phyloP scores from a whole-genome alignment of 129 eudicot species.

The Centrapalus pauciflorus region DNA sequence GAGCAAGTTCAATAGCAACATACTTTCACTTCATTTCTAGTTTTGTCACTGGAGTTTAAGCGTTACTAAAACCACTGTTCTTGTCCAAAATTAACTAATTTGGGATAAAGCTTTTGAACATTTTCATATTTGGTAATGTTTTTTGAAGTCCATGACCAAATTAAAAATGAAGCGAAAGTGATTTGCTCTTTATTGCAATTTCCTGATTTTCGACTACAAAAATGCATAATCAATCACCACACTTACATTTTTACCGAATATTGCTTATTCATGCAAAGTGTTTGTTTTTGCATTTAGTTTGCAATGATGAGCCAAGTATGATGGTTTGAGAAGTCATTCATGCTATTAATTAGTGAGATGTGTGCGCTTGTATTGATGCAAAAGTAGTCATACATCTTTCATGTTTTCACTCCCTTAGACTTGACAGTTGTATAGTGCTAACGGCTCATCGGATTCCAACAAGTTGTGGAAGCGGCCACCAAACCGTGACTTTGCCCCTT shows the following conservation, averaged over 20 bases:
- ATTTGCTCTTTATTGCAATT: not conserved
- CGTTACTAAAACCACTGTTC: too few species aligned
- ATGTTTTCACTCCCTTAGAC: slow-evolving; percentile 92
- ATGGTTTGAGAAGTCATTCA: slow-evolving; percentile 2
- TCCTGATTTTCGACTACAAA: not conserved
- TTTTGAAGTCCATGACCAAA: not conserved
- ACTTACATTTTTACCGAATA: not conserved
- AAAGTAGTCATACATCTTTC: slow-evolving; percentile 60
- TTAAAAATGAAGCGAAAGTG: not conserved
- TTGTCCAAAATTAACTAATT: not conserved
- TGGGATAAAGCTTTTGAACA: not conserved
- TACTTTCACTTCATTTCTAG: too few species aligned
- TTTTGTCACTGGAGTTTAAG: too few species aligned
- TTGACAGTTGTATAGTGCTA: slow-evolving; percentile 92
- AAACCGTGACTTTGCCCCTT: slow-evolving; percentile 71
- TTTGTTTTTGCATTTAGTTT: not conserved
- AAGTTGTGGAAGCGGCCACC: slow-evolving; percentile 95
- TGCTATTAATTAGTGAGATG: not conserved
- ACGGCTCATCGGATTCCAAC: slow-evolving; percentile 38
- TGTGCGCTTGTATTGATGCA: slow-evolving; percentile 21
- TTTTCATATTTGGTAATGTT: not conserved
- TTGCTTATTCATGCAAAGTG: not conserved
- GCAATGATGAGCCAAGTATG: not conserved
- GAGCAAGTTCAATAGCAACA: too few species aligned
- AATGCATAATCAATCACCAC: too few species aligned